Evolutionary conservation across 225 moss, liverwort and hornwort genomes (phyloP).

Genomic region (Sphagnum tenellum): DNA sequence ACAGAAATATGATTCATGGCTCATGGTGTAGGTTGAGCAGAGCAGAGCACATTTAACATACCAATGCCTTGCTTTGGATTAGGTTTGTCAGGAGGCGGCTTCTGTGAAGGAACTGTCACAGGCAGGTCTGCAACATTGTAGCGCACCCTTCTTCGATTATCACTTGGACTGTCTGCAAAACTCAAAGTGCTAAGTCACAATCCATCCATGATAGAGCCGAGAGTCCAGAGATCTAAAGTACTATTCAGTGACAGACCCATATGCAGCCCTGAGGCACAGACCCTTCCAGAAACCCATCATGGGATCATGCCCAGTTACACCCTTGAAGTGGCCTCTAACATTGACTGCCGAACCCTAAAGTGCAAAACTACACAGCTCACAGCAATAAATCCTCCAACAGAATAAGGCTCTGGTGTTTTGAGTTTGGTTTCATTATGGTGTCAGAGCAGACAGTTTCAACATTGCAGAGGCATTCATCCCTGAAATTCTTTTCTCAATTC

Average conservation of each 20-base stretch:
- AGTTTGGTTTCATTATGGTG: neutral
- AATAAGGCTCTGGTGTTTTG: no score
- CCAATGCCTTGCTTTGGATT: conserved; percentile 91
- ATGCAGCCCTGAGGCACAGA: no score
- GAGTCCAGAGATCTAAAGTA: conserved; percentile 5
- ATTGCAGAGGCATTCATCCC: no score
- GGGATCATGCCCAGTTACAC: no score
- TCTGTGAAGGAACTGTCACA: conserved; percentile 55
- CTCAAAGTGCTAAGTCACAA: no score
- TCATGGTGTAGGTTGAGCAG: neutral
- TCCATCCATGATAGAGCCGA: neutral
- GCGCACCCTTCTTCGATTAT: conserved; percentile 54
- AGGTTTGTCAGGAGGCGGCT: conserved; percentile 72
- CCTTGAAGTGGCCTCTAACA: no score
- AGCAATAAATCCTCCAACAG: no score
- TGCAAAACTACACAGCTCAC: no score
- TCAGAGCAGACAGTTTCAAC: neutral
- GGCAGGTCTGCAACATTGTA: conserved; percentile 77
- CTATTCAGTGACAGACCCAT: no score
- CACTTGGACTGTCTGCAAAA: conserved; percentile 17
- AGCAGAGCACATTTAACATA: conserved; percentile 11
- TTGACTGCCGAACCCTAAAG: no score
- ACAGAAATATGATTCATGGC: neutral
- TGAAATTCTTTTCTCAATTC: no score
- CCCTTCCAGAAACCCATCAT: no score